phyloP scores from a whole-genome alignment of 1,139 yeast genomes.

The Yamadazyma siamensis region DNA sequence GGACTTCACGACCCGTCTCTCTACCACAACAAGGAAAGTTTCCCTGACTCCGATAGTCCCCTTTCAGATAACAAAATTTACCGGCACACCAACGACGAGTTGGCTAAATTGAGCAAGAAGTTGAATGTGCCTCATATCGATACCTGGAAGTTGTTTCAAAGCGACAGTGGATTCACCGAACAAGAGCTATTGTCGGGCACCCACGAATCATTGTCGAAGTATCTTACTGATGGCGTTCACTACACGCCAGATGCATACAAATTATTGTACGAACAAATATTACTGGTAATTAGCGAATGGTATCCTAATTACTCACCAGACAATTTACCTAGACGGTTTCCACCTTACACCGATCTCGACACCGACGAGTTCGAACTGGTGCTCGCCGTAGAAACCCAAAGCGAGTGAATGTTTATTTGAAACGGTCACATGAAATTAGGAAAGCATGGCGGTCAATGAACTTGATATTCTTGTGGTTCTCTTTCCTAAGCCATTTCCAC shows the following conservation, averaged over 20 bases:
- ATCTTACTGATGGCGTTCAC: conserved; percentile 61
- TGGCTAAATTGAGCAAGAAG: conserved; percentile 42
- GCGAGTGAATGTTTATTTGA: too few species aligned
- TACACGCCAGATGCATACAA: conserved; percentile 59
- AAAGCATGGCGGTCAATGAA: too few species aligned
- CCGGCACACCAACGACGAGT: conserved; percentile 48
- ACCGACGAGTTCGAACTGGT: conserved; percentile 11
- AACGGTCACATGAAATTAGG: too few species aligned
- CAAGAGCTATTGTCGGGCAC: conserved; percentile 15
- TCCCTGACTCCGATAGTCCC: conserved; percentile 14
- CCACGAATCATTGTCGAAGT: conserved; percentile 14
- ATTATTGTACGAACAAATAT: conserved; percentile 44
- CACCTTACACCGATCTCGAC: conserved; percentile 34
- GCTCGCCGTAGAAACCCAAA: too few species aligned
- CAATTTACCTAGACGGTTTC: conserved; percentile 27
- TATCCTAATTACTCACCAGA: conserved; percentile 50
- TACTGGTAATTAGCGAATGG: conserved; percentile 28
- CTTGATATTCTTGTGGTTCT: too few species aligned
- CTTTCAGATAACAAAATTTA: conserved; percentile 23
- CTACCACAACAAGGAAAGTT: conserved; percentile 5
- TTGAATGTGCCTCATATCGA: conserved; percentile 51
- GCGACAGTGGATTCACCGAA: conserved; percentile 10
- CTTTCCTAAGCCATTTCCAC: too few species aligned
- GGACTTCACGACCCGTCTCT: conserved; percentile 47
- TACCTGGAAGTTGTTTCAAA: conserved; percentile 33